These are phyloP conservation scores for Aspergillus quadricinctus DNA, from an alignment of 2,329 filamentous ascomycete genomes.

Conservation along the genomic window DNA sequence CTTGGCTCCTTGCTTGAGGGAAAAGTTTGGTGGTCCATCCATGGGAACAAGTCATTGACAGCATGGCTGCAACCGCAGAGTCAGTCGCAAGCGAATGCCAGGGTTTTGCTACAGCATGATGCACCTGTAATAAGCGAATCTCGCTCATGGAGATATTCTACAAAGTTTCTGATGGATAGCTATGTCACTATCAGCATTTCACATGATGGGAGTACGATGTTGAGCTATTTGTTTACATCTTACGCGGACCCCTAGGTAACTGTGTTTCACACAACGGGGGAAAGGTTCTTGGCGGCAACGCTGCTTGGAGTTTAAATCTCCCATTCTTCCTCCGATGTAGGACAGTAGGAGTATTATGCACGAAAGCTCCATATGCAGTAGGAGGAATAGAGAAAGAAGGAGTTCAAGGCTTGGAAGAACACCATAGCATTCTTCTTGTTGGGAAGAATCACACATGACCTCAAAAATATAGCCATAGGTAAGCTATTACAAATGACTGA, in stretches of 20 bases:
- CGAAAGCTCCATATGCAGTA: not conserved
- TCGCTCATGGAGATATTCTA: not conserved
- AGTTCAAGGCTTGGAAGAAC: not conserved
- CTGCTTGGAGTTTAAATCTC: conserved; percentile 2
- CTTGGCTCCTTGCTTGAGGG: not conserved
- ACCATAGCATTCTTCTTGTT: not conserved
- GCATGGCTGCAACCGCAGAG: not conserved
- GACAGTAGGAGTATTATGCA: not conserved
- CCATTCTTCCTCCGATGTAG: conserved; percentile 3
- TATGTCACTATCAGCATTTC: not conserved
- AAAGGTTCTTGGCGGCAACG: conserved; percentile 3
- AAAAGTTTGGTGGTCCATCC: not conserved
- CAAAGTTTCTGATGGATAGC: not conserved
- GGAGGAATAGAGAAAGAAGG: not conserved
- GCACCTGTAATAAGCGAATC: not conserved
- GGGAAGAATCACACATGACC: conserved; percentile 3
- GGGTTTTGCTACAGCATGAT: not conserved
- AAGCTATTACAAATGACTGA: conserved; percentile 5
- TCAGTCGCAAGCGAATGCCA: not conserved
- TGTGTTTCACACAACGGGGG: conserved; percentile 5
- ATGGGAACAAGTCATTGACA: not conserved
- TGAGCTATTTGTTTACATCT: not conserved
- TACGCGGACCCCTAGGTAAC: conserved; percentile 2
- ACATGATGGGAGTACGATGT: not conserved
- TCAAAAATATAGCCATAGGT: not conserved